phyloP scores from a whole-genome alignment of 2,329 filamentous ascomycete genomes.

The Aureobasidium leucospermi region DNA sequence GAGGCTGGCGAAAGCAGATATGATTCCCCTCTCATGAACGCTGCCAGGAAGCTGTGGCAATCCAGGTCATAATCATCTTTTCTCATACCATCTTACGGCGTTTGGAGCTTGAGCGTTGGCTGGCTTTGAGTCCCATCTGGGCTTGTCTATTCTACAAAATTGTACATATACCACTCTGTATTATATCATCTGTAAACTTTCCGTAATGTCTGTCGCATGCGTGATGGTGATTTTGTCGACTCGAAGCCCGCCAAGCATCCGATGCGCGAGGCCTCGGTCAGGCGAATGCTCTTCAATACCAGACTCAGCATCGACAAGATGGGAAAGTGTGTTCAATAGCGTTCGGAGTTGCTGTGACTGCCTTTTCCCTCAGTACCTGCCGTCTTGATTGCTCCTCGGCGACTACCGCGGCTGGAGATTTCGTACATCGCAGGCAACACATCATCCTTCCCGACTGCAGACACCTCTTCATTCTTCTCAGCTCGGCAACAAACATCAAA shows the following conservation, averaged over 20 bases:
- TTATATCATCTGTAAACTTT: background rate
- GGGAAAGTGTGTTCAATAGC: too few species aligned
- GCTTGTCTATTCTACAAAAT: background rate
- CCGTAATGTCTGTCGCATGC: background rate
- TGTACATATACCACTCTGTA: slow-evolving; percentile 10
- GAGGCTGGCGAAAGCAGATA: slow-evolving; percentile 12
- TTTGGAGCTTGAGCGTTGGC: background rate
- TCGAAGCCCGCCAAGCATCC: background rate
- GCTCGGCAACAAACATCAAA: background rate
- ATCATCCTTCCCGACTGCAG: background rate
- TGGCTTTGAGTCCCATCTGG: background rate
- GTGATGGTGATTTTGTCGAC: background rate
- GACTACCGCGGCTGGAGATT: background rate
- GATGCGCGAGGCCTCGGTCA: background rate
- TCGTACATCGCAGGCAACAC: background rate
- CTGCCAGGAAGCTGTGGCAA: slow-evolving; percentile 8
- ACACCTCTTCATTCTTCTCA: background rate
- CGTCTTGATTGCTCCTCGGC: too few species aligned
- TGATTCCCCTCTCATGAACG: background rate
- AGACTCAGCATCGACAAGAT: too few species aligned
- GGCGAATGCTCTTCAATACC: background rate
- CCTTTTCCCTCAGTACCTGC: too few species aligned
- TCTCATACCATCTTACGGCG: background rate
- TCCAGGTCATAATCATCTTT: slow-evolving; percentile 1
- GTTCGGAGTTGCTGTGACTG: background rate